Evolutionary conservation across 257 asterid genomes (phyloP), one percentile per base, ranked within the genome.

Genomic region (Solanum clarkiae): DNA sequence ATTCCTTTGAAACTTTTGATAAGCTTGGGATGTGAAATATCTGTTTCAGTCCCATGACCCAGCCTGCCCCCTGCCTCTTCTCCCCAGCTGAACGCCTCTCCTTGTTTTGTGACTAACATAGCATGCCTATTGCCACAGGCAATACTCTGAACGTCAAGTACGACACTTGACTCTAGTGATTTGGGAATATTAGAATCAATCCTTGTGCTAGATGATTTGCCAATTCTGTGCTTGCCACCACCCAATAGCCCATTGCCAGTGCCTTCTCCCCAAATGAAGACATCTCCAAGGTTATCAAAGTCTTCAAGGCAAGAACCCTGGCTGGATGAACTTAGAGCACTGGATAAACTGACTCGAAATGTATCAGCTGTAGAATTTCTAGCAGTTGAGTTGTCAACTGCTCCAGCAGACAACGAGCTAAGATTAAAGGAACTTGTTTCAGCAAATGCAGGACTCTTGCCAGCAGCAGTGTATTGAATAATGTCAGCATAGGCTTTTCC

Each of bases 1-100:
- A 87, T 91, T 18, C 95, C 98, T 80, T 86, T 86, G 66, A 96
- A 94, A 40, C 87, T 18, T 84, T 89, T 93, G 9, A 96, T 84
- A 40, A 92, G 91, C 87, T 91, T 93, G 10, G 99, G 99, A 59
- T 93, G 91, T 74, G 89, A 83, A 86, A 91, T 63, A 66, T 94
- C 98, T 0, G 91, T 70, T 57, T 91, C 98, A 2, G 90, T 89
- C 7, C 99, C 99, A 29, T 94, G 98, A 79, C 99, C 99, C 49
- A 96, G 92, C 87, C 98, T 89, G 56, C 98, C 99, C 24, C 95
- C 94, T 0, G 75, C 80, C 86, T 93, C 98, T 87, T 96, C 97
- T 16, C 99, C 98, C 99, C 99, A 96, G 86, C 98, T 94, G 89
- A 88, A 96, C 26, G 90, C 88, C 62, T 93, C 98, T 69, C 99